Evolutionary conservation across 73 alveolate genomes (phyloP).

Genomic region (Blepharisma stoltei): DNA sequence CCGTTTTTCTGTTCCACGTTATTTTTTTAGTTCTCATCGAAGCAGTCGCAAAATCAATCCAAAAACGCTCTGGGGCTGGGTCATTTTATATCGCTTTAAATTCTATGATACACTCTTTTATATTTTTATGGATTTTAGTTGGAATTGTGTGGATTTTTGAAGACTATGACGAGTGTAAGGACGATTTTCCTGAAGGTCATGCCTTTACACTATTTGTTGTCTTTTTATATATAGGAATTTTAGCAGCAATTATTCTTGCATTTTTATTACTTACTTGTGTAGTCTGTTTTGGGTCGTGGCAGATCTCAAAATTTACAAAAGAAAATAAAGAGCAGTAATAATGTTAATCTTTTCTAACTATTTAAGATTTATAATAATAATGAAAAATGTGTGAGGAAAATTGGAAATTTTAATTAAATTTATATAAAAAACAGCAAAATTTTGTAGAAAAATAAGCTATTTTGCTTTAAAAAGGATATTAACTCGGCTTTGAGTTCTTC

Average conservation of each 20-base stretch:
- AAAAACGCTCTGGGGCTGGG: neutral
- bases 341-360: too few relatives aligned
- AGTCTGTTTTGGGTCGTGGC: constrained; percentile 19
- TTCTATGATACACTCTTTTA: neutral
- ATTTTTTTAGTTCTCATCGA: neutral
- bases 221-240: neutral
- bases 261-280: neutral
- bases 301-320: neutral
- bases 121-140: constrained; percentile 11
- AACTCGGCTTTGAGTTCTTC: too few relatives aligned
- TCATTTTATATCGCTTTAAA: constrained; percentile 7
- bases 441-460: too few relatives aligned
- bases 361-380: too few relatives aligned
- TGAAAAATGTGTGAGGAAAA: too few relatives aligned
- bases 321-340: too few relatives aligned
- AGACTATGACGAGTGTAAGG: neutral
- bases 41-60: neutral
- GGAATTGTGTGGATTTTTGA: constrained; percentile 14
- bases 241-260: neutral
- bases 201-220: neutral
- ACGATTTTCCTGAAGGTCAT: constrained; percentile 20
- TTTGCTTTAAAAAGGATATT: too few relatives aligned
- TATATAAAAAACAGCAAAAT: too few relatives aligned
- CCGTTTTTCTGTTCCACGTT: neutral
- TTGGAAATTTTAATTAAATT: too few relatives aligned